Conservation (phyloP, 139 green algal genomes). For the Chlorella sp. region DNA sequence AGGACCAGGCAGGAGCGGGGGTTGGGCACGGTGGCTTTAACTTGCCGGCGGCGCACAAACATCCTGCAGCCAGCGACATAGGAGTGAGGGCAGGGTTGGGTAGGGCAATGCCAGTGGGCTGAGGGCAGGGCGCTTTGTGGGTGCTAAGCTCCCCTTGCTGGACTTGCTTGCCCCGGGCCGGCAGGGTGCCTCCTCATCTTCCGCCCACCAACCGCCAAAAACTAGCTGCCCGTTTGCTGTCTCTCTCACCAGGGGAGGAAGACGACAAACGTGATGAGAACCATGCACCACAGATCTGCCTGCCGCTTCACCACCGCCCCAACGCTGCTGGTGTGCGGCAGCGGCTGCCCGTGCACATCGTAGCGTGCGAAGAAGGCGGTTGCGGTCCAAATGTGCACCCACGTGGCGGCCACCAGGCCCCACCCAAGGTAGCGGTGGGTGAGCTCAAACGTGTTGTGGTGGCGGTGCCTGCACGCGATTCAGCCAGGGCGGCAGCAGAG, state of each 20-base stretch:
- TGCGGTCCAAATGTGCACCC: neutral
- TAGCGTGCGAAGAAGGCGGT: neutral
- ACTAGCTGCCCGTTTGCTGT: neutral
- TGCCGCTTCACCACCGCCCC: neutral
- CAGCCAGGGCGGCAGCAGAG: no score
- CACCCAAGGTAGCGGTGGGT: constrained; percentile 10
- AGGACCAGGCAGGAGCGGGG: neutral
- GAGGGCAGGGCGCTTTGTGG: no score
- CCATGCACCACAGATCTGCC: neutral
- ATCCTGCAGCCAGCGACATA: neutral
- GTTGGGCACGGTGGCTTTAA: neutral
- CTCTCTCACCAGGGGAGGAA: constrained; percentile 8
- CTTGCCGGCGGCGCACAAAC: neutral
- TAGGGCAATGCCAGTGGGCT: neutral
- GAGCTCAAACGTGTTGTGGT: constrained; percentile 20
- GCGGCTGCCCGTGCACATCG: neutral
- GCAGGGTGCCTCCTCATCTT: no score
- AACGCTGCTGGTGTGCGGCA: neutral
- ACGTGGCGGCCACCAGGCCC: neutral
- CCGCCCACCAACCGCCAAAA: no score
- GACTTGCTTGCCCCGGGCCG: neutral
- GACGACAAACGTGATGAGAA: neutral
- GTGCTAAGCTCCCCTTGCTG: no score
- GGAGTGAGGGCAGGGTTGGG: neutral
- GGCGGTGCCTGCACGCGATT: neutral